phyloP scores from a whole-genome alignment of 805 yeast species.

The Komagataella pastoris region DNA sequence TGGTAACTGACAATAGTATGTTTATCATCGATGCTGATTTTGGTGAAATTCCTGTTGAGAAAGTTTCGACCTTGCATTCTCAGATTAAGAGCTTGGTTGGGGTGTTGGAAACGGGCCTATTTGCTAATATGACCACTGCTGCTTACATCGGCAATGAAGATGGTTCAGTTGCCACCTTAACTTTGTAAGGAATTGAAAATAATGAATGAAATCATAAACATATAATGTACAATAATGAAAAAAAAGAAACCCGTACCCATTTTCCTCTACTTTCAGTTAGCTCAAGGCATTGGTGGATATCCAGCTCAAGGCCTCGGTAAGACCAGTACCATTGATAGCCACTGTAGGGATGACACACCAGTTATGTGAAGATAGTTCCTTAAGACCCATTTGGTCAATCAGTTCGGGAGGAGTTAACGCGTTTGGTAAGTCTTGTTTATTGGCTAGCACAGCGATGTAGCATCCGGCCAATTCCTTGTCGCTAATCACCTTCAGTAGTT shows the following conservation, averaged over 20 bases:
- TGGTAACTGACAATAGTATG: constrained; percentile 91
- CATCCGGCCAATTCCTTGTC: constrained; percentile 80
- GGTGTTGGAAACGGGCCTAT: constrained; percentile 93
- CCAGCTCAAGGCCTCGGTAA: constrained; percentile 83
- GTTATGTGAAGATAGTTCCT: constrained; percentile 47
- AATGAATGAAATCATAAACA: neutral
- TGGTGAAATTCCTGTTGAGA: constrained; percentile 47
- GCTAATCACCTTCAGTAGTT: constrained; percentile 61
- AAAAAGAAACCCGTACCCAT: neutral
- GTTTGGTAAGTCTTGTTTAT: constrained; percentile 68
- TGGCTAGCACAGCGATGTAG: constrained; percentile 72
- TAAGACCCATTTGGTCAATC: constrained; percentile 57
- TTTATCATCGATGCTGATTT: constrained; percentile 89
- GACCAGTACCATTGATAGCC: constrained; percentile 83
- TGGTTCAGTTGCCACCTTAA: constrained; percentile 27
- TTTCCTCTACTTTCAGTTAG: neutral
- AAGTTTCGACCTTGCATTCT: constrained; percentile 38
- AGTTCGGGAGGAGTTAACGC: constrained; percentile 72
- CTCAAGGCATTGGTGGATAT: constrained; percentile 44
- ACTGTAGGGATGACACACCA: constrained; percentile 92
- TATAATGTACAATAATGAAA: neutral
- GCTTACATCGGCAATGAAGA: constrained; percentile 84
- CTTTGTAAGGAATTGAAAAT: neutral
- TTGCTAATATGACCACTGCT: constrained; percentile 57
- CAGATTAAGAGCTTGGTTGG: constrained; percentile 71